A percentile compares a stretch with the other conserved stretches of the same genome.
phyloP scores from a whole-genome alignment of 768 basidiomycete species.

The Auriscalpium microsporum region DNA sequence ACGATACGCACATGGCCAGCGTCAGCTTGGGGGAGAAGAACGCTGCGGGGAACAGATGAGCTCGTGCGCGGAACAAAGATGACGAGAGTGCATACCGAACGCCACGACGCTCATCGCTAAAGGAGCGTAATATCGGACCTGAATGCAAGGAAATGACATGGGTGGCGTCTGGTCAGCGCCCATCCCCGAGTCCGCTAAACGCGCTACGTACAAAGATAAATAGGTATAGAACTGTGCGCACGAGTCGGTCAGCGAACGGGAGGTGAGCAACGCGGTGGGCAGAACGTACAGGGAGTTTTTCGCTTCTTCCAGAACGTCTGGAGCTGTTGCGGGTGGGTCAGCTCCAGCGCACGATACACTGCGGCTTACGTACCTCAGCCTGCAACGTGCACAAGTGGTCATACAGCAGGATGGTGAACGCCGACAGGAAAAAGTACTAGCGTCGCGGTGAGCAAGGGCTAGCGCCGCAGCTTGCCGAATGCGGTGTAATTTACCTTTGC shows the following conservation, averaged over 20 bases:
- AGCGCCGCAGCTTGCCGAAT: too few species aligned
- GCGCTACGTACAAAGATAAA: slow-evolving; percentile 6
- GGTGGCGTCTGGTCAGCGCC: neutral
- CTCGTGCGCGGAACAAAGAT: neutral
- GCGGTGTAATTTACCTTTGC: too few species aligned
- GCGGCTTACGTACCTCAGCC: slow-evolving; percentile 2
- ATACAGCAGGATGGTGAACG: slow-evolving; percentile 10
- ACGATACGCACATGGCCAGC: slow-evolving; percentile 7
- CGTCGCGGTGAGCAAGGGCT: too few species aligned
- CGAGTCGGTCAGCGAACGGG: too few species aligned
- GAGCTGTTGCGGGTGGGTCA: neutral
- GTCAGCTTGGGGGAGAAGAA: slow-evolving; percentile 12
- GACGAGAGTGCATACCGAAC: slow-evolving; percentile 1
- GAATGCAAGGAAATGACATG: too few species aligned
- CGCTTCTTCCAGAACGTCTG: slow-evolving; percentile 13
- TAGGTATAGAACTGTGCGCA: slow-evolving; percentile 6
- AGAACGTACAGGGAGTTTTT: slow-evolving; percentile 9
- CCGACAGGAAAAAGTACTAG: slow-evolving; percentile 13
- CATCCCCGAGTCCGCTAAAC: neutral
- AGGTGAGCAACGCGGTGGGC: neutral
- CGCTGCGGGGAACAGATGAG: neutral
- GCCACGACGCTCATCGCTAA: slow-evolving; percentile 10
- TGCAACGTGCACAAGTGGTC: slow-evolving; percentile 11
- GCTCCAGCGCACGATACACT: neutral
- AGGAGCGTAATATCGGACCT: slow-evolving; percentile 13